Evolutionary conservation across 2,329 filamentous ascomycete genomes (phyloP), one percentile per base, ranked within the genome.

Genomic region (Xylaria arbuscula): DNA sequence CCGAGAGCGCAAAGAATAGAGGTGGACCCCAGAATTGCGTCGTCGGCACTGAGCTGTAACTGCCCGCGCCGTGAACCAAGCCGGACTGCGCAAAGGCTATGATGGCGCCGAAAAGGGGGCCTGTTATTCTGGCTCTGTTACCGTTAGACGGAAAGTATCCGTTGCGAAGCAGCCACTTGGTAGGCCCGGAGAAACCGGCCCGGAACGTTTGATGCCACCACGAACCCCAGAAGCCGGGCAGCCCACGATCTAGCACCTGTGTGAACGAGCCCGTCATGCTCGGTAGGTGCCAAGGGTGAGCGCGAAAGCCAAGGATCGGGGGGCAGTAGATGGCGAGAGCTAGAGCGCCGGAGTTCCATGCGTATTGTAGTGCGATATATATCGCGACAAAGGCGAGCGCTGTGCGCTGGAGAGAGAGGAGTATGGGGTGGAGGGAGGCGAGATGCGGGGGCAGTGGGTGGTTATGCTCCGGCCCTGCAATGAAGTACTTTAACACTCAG

Each of bases 161-260:
- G 11, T 61, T 24, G 9, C 57, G 42, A 51, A 69, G 8, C 34
- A 70, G 55, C 70, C 70, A 70, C 34, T 64, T 72, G 11, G 65
- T 66, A 11, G 68, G 66, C 4, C 63, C 68, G 7, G 87, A 81
- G 76, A 95, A 94, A 2, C 88, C 89, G 64, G 89, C 86, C 0
- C 94, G 91, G 81, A 97, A 72, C 2, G 91, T 90, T 80, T 98
- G 94, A 79, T 98, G 95, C 95, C 95, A 98, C 86, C 89, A 95
- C 24, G 84, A 85, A 53, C 92, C 90, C 95, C 95, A 98, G 80
- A 91, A 92, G 0, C 94, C 94, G 0, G 87, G 85, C 1, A 98
- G 83, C 0, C 95, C 94, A 67, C 88, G 84, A 69, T 93, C 88
- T 11, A 90, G 80, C 1, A 94, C 83, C 32, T 83, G 80, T 0